Conservation (phyloP, 148 eudicot genomes). For the Mesembryanthemum crystallinum region DNA sequence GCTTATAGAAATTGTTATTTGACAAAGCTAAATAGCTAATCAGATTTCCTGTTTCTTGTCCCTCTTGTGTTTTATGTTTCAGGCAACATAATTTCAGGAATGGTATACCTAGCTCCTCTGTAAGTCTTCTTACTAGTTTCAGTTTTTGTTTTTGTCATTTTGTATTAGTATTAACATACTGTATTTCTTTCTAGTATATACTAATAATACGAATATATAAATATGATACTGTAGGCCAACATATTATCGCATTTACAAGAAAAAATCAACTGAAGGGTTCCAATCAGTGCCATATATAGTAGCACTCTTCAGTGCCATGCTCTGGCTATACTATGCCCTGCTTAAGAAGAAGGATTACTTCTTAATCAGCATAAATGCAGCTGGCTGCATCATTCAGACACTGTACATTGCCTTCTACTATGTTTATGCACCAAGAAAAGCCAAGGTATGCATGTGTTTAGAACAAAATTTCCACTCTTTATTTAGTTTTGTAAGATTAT, state of each 20-base stretch:
- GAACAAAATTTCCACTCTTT: background rate
- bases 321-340: constrained; percentile 75
- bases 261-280: constrained; percentile 59
- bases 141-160: background rate
- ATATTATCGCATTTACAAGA: constrained; percentile 45
- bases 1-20: no score
- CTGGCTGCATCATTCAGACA: constrained; percentile 55
- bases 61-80: background rate
- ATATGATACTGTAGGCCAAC: constrained; percentile 49
- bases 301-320: constrained; percentile 60
- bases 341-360: constrained; percentile 42
- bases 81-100: constrained; percentile 65
- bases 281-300: constrained; percentile 63
- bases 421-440: constrained; percentile 43
- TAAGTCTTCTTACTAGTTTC: constrained; percentile 34
- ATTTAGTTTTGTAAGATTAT: no score
- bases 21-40: background rate
- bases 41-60: background rate
- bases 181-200: no score
- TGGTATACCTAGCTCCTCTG: constrained; percentile 73
- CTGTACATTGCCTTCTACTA: constrained; percentile 44
- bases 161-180: no score
- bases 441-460: constrained; percentile 37
- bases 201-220: background rate
- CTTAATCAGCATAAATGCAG: constrained; percentile 56